Conservation (phyloP, 1,284 basidiomycete species). For the Exobasidium cylindrosporum region DNA sequence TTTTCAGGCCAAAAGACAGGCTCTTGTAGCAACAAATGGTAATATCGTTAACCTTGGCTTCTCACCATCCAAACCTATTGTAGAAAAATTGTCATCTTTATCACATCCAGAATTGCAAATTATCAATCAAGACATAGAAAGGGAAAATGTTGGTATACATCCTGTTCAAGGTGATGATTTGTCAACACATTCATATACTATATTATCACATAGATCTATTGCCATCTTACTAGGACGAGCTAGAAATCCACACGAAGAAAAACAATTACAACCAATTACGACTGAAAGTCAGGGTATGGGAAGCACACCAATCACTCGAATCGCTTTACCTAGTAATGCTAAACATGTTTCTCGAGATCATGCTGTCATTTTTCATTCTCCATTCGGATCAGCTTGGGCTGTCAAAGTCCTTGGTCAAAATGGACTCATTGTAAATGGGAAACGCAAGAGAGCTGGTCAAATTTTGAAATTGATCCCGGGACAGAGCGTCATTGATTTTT, state of each 20-base stretch:
- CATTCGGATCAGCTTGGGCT: slow-evolving; percentile 35
- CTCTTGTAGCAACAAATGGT: background rate
- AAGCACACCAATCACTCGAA: slow-evolving; percentile 28
- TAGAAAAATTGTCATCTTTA: too few species aligned
- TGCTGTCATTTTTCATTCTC: slow-evolving; percentile 52
- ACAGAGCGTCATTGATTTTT: slow-evolving; percentile 5
- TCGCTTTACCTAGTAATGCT: slow-evolving; percentile 42
- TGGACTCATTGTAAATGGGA: slow-evolving; percentile 48
- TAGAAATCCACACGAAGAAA: background rate
- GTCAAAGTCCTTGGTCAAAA: slow-evolving; percentile 51
- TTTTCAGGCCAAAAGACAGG: background rate
- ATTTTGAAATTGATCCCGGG: slow-evolving; percentile 32
- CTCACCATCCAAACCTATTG: background rate
- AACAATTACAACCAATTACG: background rate
- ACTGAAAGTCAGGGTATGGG: slow-evolving; percentile 19
- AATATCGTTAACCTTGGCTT: background rate
- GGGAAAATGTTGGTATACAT: background rate
- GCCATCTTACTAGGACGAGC: slow-evolving; percentile 1
- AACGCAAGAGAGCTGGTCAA: slow-evolving; percentile 43
- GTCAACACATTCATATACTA: background rate
- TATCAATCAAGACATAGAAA: too few species aligned
- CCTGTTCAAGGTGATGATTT: background rate
- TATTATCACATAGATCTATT: background rate
- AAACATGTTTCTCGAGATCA: slow-evolving; percentile 49
- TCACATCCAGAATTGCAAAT: too few species aligned